These are phyloP conservation scores for Posidonia oceanica DNA, from an alignment of 116 monocot genomes.

Conservation along the genomic window DNA sequence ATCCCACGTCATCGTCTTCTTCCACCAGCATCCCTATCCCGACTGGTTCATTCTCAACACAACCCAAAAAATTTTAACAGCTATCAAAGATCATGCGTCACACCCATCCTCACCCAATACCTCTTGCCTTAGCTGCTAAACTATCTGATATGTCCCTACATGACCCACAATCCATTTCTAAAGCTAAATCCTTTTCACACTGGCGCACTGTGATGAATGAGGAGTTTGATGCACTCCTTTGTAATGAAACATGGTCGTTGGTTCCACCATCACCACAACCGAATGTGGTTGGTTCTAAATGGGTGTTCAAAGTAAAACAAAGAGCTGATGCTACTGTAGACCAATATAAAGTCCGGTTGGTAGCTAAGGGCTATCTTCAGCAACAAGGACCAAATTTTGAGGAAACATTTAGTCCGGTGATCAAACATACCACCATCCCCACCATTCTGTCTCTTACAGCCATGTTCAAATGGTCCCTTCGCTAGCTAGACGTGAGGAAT, in stretches of 20 bases:
- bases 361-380: neutral
- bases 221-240: neutral
- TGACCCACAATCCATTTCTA: neutral
- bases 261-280: neutral
- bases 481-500: too few relatives aligned
- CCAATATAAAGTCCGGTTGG: neutral
- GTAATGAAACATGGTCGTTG: slow-evolving; percentile 3
- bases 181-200: neutral
- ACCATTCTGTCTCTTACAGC: too few relatives aligned
- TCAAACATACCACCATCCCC: neutral
- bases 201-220: neutral
- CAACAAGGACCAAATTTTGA: neutral
- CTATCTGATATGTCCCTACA: neutral
- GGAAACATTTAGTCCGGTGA: neutral
- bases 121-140: neutral
- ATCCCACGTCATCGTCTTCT: neutral
- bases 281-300: slow-evolving; percentile 4
- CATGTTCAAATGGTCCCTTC: too few relatives aligned
- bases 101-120: neutral
- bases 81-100: neutral
- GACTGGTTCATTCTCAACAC: neutral
- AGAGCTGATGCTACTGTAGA: neutral
- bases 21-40: neutral
- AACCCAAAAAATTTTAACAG: neutral
- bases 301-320: neutral